Evolutionary conservation across 2,329 filamentous ascomycete genomes (phyloP).

Genomic region (Claviceps arundinis): DNA sequence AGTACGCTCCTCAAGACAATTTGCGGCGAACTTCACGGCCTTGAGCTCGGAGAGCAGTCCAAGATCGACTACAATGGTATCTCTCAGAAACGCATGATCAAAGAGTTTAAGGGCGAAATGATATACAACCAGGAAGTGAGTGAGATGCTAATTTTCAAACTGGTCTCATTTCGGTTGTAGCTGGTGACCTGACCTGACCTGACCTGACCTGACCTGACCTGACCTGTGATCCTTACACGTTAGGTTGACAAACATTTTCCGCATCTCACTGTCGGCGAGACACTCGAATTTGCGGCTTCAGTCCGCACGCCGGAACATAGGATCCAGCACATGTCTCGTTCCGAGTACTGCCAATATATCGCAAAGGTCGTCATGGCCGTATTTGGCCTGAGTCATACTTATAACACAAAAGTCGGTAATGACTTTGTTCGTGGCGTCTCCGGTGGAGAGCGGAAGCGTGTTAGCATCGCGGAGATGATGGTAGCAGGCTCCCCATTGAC

Average conservation of each 20-base stretch:
- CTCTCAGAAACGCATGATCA: slow-evolving; percentile 36
- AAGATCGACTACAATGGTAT: slow-evolving; percentile 51
- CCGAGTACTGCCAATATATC: slow-evolving; percentile 47
- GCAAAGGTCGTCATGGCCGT: slow-evolving; percentile 55
- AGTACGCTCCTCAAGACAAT: slow-evolving; percentile 51
- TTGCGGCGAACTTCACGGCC: slow-evolving; percentile 44
- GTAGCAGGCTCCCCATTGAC: slow-evolving; percentile 44
- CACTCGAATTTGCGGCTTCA: slow-evolving; percentile 58
- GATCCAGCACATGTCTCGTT: slow-evolving; percentile 46
- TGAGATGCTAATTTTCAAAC: no score
- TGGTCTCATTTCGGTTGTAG: no score
- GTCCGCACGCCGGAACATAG: slow-evolving; percentile 54
- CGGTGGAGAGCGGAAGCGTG: slow-evolving; percentile 64
- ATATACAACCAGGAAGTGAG: slow-evolving; percentile 61
- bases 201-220: no score
- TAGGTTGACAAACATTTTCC: slow-evolving; percentile 61
- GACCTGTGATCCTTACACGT: no score
- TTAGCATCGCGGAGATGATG: slow-evolving; percentile 68
- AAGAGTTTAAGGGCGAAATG: slow-evolving; percentile 50
- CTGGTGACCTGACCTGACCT: no score
- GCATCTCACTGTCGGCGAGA: slow-evolving; percentile 63
- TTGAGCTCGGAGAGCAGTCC: slow-evolving; percentile 36
- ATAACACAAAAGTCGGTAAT: slow-evolving; percentile 62
- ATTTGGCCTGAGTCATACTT: slow-evolving; percentile 59
- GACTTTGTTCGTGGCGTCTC: slow-evolving; percentile 60